phyloP scores from a whole-genome alignment of 164 flowering plant species.

The Warburgia ugandensis region DNA sequence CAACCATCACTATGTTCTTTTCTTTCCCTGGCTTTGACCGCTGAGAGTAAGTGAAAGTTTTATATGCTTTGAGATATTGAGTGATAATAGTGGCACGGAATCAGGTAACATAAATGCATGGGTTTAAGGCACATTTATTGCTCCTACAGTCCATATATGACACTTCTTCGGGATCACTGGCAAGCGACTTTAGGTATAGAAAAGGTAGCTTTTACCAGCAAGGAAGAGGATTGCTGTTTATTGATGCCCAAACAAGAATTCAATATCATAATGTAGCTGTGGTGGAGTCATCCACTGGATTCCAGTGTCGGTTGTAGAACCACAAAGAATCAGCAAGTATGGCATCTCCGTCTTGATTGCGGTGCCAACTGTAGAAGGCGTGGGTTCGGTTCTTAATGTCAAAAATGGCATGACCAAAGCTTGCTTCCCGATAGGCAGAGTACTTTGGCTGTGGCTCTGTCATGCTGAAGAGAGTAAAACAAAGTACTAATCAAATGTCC shows the following conservation, averaged over 20 bases:
- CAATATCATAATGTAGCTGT: background rate
- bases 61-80: no score
- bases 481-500: no score
- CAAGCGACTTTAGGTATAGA: no score
- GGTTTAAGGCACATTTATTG: no score
- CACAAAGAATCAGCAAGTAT: slow-evolving; percentile 38
- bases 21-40: no score
- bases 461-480: slow-evolving; percentile 35
- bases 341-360: slow-evolving; percentile 36
- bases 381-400: slow-evolving; percentile 53
- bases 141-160: no score
- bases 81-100: no score
- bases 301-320: slow-evolving; percentile 38
- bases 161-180: no score
- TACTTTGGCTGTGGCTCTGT: slow-evolving; percentile 48
- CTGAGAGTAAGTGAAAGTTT: no score
- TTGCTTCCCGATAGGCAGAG: slow-evolving; percentile 51
- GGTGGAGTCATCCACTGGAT: slow-evolving; percentile 20
- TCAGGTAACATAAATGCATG: no score
- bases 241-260: background rate
- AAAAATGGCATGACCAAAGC: slow-evolving; percentile 45
- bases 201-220: no score
- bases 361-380: slow-evolving; percentile 51
- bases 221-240: background rate
- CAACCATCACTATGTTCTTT: no score